Percentiles rank a stretch among this genome's conserved stretches.
phyloP scores from a whole-genome alignment of 2,329 filamentous ascomycete genomes.

The Xylaria sp. region DNA sequence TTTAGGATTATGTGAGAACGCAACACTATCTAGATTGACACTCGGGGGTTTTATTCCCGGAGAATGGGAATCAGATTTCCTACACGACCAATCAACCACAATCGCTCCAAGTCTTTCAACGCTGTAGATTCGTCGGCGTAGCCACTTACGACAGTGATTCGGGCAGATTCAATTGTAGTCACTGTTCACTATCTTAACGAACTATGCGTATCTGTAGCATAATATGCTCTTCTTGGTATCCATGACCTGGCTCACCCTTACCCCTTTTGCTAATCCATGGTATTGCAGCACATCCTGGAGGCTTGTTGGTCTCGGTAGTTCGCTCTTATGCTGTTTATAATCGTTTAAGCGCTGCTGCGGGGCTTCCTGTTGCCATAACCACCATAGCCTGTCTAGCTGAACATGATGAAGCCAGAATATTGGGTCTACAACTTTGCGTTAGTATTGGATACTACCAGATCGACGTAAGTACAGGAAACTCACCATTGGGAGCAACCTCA shows the following conservation, averaged over 20 bases:
- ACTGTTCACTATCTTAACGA: not conserved
- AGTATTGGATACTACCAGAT: not conserved
- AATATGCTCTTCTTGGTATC: constrained; percentile 9
- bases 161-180: not conserved
- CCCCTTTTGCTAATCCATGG: constrained; percentile 8
- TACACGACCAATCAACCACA: not conserved
- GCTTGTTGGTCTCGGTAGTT: constrained; percentile 9
- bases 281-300: constrained; percentile 15
- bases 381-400: constrained; percentile 23
- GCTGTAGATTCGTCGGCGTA: not conserved
- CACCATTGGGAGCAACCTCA: constrained; percentile 18
- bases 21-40: not conserved
- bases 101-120: not conserved
- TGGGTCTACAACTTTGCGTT: not conserved
- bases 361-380: constrained; percentile 17
- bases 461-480: not conserved
- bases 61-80: not conserved
- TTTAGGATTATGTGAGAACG: not conserved
- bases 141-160: not conserved
- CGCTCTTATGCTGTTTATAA: constrained; percentile 13
- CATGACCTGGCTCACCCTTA: constrained; percentile 11
- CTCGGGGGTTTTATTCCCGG: too few species aligned
- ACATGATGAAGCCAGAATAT: constrained; percentile 29
- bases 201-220: constrained; percentile 16
- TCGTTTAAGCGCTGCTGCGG: constrained; percentile 11